A percentile compares a stretch with the other conserved stretches of the same genome.
Conservation (phyloP, 148 eudicot species). For the Salicornia ramosissima region DNA sequence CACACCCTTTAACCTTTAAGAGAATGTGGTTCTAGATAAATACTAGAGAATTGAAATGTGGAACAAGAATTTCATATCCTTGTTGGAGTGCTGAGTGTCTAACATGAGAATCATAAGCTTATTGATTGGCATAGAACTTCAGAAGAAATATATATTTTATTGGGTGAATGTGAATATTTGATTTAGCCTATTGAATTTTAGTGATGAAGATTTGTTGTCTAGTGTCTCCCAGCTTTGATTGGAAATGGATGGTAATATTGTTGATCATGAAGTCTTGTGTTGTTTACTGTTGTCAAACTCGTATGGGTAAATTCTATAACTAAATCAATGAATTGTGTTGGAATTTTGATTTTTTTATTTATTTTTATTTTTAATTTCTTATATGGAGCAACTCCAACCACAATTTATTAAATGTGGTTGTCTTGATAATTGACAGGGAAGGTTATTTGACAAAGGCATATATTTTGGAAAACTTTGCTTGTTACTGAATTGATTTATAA, state of each 20-base stretch:
- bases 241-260: neutral
- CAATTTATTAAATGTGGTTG: neutral
- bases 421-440: neutral
- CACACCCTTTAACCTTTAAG: no score
- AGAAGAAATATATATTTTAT: no score
- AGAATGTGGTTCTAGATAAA: no score
- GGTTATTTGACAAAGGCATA: neutral
- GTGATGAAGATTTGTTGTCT: neutral
- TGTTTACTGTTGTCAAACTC: neutral
- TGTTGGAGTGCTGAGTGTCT: no score
- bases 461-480: neutral
- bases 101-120: no score
- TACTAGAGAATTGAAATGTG: no score
- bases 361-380: no score
- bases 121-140: neutral
- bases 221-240: neutral
- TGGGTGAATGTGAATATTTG: neutral
- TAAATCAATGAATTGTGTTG: no score
- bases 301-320: neutral
- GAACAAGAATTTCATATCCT: no score
- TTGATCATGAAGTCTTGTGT: neutral
- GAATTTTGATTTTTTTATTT: no score
- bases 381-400: neutral
- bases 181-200: neutral
- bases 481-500: neutral